Evolutionary conservation across 2,329 filamentous ascomycete species (phyloP).

Genomic region (Dactylonectria macrodidyma): DNA sequence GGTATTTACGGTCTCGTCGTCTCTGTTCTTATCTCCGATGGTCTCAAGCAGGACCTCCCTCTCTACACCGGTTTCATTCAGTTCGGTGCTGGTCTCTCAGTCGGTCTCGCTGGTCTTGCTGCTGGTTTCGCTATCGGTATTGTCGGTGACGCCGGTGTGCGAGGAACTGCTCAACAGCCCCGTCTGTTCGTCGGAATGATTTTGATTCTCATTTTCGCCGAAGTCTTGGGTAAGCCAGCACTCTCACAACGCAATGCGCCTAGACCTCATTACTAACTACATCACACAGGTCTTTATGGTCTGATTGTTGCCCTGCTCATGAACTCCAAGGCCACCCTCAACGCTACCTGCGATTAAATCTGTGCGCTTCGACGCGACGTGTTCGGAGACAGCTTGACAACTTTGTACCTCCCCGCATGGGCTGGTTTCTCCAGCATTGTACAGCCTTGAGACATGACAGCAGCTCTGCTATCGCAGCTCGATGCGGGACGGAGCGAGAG

Average conservation of each 20-base stretch:
- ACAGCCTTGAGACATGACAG: conserved; percentile 44
- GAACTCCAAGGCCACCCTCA: conserved; percentile 90
- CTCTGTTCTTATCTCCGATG: conserved; percentile 88
- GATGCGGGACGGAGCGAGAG: conserved; percentile 33
- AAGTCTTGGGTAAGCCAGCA: conserved; percentile 87
- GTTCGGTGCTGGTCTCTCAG: conserved; percentile 85
- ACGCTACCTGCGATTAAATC: conserved; percentile 70
- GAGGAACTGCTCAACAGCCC: conserved; percentile 87
- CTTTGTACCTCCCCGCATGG: conserved; percentile 49
- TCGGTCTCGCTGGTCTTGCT: conserved; percentile 86
- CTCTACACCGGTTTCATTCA: conserved; percentile 90
- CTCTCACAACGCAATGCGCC: not conserved
- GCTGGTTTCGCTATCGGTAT: conserved; percentile 91
- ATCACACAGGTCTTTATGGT: conserved; percentile 88
- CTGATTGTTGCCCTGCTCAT: conserved; percentile 98
- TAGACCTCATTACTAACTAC: conserved; percentile 41
- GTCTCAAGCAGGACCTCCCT: conserved; percentile 78
- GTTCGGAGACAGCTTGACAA: conserved; percentile 54
- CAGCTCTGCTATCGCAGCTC: conserved; percentile 41
- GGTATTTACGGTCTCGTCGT: conserved; percentile 97
- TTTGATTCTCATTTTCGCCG: conserved; percentile 98
- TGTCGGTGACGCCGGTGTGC: conserved; percentile 90
- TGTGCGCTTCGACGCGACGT: conserved; percentile 26
- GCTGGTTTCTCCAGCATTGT: conserved; percentile 42
- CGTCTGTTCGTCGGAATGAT: conserved; percentile 98